phyloP scores from a whole-genome alignment of 768 basidiomycete species.

The Crucibulum laeve region DNA sequence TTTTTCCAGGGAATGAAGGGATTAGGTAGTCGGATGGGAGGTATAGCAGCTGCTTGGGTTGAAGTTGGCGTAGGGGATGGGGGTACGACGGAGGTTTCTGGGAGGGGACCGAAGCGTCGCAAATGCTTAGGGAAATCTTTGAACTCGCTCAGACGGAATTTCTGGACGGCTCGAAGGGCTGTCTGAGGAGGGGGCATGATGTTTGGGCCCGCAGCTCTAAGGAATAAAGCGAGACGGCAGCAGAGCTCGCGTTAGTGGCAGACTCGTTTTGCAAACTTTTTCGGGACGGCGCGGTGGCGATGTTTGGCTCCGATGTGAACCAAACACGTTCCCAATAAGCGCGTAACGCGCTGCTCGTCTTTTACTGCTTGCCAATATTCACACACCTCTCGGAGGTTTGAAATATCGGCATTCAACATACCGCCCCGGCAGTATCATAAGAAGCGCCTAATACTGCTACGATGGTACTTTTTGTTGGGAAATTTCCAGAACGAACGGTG shows the following conservation, averaged over 20 bases:
- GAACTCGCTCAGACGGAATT: conserved; percentile 31
- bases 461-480: too few relatives aligned
- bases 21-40: conserved; percentile 41
- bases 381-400: too few relatives aligned
- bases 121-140: conserved; percentile 26
- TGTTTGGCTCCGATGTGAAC: not conserved
- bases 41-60: conserved; percentile 5
- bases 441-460: too few relatives aligned
- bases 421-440: too few relatives aligned
- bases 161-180: conserved; percentile 30
- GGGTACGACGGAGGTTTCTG: conserved; percentile 13
- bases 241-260: not conserved
- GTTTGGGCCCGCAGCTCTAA: not conserved
- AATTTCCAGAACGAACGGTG: too few relatives aligned
- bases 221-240: not conserved
- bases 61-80: conserved; percentile 5
- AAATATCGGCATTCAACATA: too few relatives aligned
- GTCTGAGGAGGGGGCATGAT: conserved; percentile 5
- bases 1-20: conserved; percentile 70
- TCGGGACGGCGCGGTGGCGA: not conserved
- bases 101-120: conserved; percentile 30
- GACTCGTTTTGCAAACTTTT: not conserved
- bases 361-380: too few relatives aligned
- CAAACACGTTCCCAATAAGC: too few relatives aligned
- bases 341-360: not conserved